These are phyloP conservation scores for Phyllosticta citribraziliensis DNA, from an alignment of 2,329 filamentous ascomycete species.

Conservation along the genomic window DNA sequence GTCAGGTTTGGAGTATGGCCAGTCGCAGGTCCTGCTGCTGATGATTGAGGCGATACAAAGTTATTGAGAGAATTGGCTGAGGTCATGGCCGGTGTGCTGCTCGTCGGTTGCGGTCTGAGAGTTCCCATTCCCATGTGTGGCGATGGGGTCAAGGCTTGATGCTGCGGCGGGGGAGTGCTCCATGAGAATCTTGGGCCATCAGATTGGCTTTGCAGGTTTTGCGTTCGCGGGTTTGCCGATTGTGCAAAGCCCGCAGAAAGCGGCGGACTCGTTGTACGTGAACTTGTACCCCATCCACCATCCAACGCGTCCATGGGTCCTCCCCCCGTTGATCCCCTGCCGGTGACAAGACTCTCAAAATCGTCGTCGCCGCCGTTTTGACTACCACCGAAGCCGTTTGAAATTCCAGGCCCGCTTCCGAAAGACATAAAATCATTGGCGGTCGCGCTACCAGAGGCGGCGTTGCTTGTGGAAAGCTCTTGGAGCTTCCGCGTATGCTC, in stretches of 20 bases:
- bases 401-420: conserved; percentile 32
- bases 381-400: conserved; percentile 46
- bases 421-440: conserved; percentile 63
- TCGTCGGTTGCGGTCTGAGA: background rate
- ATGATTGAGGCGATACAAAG: conserved; percentile 35
- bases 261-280: conserved; percentile 19
- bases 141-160: conserved; percentile 2
- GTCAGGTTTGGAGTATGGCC: conserved; percentile 16
- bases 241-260: conserved; percentile 24
- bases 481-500: conserved; percentile 85
- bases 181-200: conserved; percentile 33
- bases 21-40: background rate
- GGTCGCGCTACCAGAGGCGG: conserved; percentile 39
- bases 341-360: conserved; percentile 85
- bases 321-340: conserved; percentile 36
- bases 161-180: conserved; percentile 29
- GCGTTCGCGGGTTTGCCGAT: conserved; percentile 17
- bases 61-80: conserved; percentile 40
- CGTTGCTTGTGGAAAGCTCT: conserved; percentile 59
- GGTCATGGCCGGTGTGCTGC: conserved; percentile 27
- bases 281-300: conserved; percentile 31
- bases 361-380: conserved; percentile 57
- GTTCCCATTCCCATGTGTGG: conserved; percentile 3
- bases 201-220: conserved; percentile 16
- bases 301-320: conserved; percentile 21